Evolutionary conservation across 2,329 filamentous ascomycete species (phyloP).

Genomic region (Cryoendolithus antarcticus): DNA sequence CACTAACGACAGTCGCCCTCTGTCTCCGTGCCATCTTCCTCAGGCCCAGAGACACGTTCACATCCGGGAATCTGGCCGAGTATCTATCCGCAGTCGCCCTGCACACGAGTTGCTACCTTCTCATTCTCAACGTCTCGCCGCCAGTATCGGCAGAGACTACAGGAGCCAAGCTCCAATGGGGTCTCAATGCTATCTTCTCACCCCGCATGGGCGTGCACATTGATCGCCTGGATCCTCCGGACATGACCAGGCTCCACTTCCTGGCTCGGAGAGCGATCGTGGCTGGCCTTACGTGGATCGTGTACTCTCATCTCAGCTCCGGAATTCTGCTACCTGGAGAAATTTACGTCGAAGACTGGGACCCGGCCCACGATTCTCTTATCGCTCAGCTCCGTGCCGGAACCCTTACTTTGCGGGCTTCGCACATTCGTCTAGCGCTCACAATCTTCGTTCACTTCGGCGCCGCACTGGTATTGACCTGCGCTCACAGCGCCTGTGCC

Average conservation of each 20-base stretch:
- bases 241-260: background rate
- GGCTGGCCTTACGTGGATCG: background rate
- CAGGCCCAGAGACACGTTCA: background rate
- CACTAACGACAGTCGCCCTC: background rate
- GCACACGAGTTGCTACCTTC: conserved; percentile 4
- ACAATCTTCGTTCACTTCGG: conserved; percentile 2
- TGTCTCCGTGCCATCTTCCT: conserved; percentile 2
- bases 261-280: background rate
- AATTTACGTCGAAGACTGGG: background rate
- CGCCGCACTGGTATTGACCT: conserved; percentile 1
- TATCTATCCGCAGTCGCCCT: conserved; percentile 4
- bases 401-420: conserved; percentile 1
- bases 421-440: background rate
- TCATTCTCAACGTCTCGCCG: conserved; percentile 1
- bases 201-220: conserved; percentile 4
- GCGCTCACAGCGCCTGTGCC: conserved; percentile 3
- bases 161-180: conserved; percentile 2
- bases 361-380: background rate
- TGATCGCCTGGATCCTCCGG: conserved; percentile 2
- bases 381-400: conserved; percentile 1
- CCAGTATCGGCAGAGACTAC: background rate
- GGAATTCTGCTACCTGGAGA: background rate
- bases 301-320: conserved; percentile 2
- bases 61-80: conserved; percentile 1
- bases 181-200: conserved; percentile 3